Evolutionary conservation across 2,329 filamentous ascomycete species (phyloP).

Genomic region (Hirsutella rhossiliensis): DNA sequence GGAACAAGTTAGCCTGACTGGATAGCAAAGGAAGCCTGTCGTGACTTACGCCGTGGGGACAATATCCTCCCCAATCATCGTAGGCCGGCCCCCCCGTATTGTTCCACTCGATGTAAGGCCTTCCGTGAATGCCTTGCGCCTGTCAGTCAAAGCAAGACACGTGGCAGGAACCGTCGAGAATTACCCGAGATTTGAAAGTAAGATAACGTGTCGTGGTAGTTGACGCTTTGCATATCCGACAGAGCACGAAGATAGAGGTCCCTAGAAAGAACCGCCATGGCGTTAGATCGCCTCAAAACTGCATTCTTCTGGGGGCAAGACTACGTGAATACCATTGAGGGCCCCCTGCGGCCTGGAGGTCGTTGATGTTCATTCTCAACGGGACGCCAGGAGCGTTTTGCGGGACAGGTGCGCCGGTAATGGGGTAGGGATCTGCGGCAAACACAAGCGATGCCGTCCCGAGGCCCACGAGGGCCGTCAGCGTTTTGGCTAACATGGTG

Average conservation of each 20-base stretch:
- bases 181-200: constrained; percentile 38
- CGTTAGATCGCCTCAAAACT: background rate
- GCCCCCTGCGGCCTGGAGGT: background rate
- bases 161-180: background rate
- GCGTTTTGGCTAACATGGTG: background rate
- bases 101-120: constrained; percentile 30
- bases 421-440: background rate
- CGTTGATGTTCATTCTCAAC: background rate
- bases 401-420: background rate
- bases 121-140: constrained; percentile 25
- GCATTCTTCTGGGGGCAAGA: no score
- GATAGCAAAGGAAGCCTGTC: background rate
- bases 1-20: background rate
- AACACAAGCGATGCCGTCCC: background rate
- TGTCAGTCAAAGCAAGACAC: background rate
- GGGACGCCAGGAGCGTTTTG: background rate
- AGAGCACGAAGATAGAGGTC: constrained; percentile 38
- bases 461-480: background rate
- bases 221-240: constrained; percentile 27
- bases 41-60: constrained; percentile 23
- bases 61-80: constrained; percentile 27
- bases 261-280: constrained; percentile 14
- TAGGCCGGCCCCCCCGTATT: constrained; percentile 18
- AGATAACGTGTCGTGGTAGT: constrained; percentile 29
- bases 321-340: background rate